Evolutionary conservation across 176 grass and related monocot species (phyloP).

Genomic region (Oryza australiensis): DNA sequence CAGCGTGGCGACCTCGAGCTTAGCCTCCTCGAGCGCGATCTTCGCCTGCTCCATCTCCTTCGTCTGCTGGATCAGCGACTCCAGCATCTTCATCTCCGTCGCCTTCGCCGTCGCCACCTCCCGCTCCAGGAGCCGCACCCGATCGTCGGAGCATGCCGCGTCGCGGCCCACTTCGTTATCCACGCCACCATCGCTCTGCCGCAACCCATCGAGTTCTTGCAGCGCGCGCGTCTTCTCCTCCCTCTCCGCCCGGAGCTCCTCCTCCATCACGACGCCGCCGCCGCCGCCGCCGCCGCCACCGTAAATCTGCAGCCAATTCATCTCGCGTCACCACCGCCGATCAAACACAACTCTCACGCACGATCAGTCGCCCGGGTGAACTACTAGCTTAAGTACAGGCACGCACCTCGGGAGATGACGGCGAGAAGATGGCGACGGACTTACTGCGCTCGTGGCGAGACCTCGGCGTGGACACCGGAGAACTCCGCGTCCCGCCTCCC

Average conservation of each 20-base stretch:
- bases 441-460: slow-evolving; percentile 45
- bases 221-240: slow-evolving; percentile 24
- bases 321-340: background rate
- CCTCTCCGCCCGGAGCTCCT: slow-evolving; percentile 28
- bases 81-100: slow-evolving; percentile 77
- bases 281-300: background rate
- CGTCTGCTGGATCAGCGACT: slow-evolving; percentile 64
- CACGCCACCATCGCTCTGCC: background rate
- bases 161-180: background rate
- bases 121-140: slow-evolving; percentile 45
- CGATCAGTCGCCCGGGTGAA: too few relatives aligned
- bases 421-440: slow-evolving; percentile 26
- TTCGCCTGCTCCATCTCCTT: slow-evolving; percentile 88
- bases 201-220: slow-evolving; percentile 36
- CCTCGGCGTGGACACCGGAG: background rate
- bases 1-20: slow-evolving; percentile 49
- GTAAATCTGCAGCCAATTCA: slow-evolving; percentile 10
- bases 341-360: background rate
- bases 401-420: slow-evolving; percentile 18
- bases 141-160: background rate
- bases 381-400: background rate
- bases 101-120: slow-evolving; percentile 62
- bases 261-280: background rate
- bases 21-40: slow-evolving; percentile 81
- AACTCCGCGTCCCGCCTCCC: slow-evolving; percentile 13